Evolutionary conservation across 768 basidiomycete species (phyloP).

Genomic region (Boletus reticuloceps): DNA sequence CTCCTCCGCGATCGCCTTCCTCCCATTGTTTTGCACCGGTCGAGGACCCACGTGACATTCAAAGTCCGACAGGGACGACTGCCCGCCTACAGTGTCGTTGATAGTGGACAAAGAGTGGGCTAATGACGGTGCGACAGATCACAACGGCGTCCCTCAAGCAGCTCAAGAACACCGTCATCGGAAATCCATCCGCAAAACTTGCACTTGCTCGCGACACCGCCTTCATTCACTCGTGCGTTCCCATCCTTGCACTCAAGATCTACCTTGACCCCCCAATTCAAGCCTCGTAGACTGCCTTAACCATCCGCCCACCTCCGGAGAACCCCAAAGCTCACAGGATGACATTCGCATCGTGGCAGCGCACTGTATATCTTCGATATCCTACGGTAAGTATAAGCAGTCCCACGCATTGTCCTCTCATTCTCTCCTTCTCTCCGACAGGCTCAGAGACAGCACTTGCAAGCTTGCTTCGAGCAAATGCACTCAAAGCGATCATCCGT

Average conservation of each 20-base stretch:
- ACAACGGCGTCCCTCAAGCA: conserved; percentile 47
- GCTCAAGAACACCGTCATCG: conserved; percentile 75
- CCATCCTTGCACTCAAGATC: background rate
- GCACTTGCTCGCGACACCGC: conserved; percentile 52
- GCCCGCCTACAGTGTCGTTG: no score
- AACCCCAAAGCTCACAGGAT: conserved; percentile 40
- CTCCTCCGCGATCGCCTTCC: conserved; percentile 64
- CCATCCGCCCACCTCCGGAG: conserved; percentile 31
- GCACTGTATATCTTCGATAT: conserved; percentile 69
- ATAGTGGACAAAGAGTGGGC: no score
- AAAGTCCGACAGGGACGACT: no score
- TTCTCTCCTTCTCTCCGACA: conserved; percentile 18
- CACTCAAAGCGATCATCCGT: conserved; percentile 58
- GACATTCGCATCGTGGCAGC: conserved; percentile 70
- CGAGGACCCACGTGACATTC: no score
- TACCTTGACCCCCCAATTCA: background rate
- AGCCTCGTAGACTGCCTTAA: conserved; percentile 67
- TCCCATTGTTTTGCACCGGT: no score
- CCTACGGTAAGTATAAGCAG: conserved; percentile 49
- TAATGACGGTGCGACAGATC: conserved; percentile 29
- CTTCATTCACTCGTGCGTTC: conserved; percentile 54
- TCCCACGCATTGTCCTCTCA: background rate
- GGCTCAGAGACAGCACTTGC: conserved; percentile 62
- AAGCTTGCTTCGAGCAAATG: conserved; percentile 54
- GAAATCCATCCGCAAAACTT: conserved; percentile 72